Evolutionary conservation across 805 yeast genomes (phyloP).

Genomic region (Lipomyces japonicus): DNA sequence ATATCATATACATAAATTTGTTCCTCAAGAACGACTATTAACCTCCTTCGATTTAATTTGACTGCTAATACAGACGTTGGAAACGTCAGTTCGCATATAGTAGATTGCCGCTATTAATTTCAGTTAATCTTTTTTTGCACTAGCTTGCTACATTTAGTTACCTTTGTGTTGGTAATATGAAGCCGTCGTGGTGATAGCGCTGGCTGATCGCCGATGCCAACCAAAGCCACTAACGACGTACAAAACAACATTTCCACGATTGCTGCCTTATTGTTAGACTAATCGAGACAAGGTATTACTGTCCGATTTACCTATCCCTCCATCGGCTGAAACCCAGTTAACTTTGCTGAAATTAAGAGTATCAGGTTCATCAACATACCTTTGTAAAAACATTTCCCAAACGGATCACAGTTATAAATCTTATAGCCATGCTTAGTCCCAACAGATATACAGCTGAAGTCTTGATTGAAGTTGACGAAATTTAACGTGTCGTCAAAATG

Average conservation of each 20-base stretch:
- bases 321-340: constrained; percentile 37
- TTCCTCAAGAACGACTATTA: constrained; percentile 71
- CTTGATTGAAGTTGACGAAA: constrained; percentile 81
- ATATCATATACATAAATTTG: constrained; percentile 88
- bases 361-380: constrained; percentile 39
- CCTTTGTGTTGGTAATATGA: constrained; percentile 75
- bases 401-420: constrained; percentile 85
- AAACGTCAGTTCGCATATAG: constrained; percentile 84
- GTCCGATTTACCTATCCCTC: constrained; percentile 40
- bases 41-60: constrained; percentile 73
- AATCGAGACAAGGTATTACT: constrained; percentile 28
- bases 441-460: constrained; percentile 69
- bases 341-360: neutral
- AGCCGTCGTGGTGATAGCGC: constrained; percentile 67
- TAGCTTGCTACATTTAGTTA: constrained; percentile 6
- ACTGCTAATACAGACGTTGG: constrained; percentile 71
- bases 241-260: constrained; percentile 87
- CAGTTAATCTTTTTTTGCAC: neutral
- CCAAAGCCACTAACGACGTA: constrained; percentile 80
- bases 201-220: constrained; percentile 71
- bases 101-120: constrained; percentile 48
- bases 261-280: constrained; percentile 12
- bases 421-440: constrained; percentile 64
- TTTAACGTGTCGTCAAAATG: constrained; percentile 36
- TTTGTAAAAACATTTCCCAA: constrained; percentile 62